A percentile compares a stretch with the other conserved stretches of the same genome.
Conservation (phyloP, 176 grass and related monocot genomes). For the Oryza coarctata region DNA sequence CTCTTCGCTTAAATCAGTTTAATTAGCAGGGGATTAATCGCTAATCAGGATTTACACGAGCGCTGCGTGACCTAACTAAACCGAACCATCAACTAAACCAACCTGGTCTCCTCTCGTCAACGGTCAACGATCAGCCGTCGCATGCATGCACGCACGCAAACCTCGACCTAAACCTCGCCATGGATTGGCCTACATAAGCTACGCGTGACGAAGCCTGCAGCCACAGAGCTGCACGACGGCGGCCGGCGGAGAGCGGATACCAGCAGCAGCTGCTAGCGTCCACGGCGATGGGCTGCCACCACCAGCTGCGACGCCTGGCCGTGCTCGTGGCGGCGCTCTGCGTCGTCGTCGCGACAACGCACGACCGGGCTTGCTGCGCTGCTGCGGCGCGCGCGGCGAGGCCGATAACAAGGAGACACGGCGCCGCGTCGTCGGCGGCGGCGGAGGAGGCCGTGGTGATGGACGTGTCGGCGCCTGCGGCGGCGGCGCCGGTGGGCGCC, state of each 20-base stretch:
- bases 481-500: not conserved
- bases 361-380: not conserved
- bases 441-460: not conserved
- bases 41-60: slow-evolving; percentile 4
- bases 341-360: not conserved
- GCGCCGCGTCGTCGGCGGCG: not conserved
- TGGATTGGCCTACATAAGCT: not conserved
- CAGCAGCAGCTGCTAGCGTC: not conserved
- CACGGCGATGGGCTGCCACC: not conserved
- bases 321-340: slow-evolving; percentile 10
- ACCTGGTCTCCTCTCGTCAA: not conserved
- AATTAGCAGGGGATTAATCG: not conserved
- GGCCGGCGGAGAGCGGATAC: not conserved
- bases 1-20: not conserved
- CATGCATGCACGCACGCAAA: not conserved
- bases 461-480: not conserved
- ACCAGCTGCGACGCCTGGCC: not conserved
- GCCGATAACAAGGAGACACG: not conserved
- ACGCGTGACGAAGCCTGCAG: not conserved
- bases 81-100: slow-evolving; percentile 3
- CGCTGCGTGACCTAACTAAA: slow-evolving; percentile 29
- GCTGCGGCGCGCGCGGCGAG: slow-evolving; percentile 12
- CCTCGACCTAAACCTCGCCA: slow-evolving; percentile 35
- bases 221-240: not conserved
- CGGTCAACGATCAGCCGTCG: not conserved